Conservation (phyloP, 192 early-diverging fungal species). For the Linnemannia zychae region DNA sequence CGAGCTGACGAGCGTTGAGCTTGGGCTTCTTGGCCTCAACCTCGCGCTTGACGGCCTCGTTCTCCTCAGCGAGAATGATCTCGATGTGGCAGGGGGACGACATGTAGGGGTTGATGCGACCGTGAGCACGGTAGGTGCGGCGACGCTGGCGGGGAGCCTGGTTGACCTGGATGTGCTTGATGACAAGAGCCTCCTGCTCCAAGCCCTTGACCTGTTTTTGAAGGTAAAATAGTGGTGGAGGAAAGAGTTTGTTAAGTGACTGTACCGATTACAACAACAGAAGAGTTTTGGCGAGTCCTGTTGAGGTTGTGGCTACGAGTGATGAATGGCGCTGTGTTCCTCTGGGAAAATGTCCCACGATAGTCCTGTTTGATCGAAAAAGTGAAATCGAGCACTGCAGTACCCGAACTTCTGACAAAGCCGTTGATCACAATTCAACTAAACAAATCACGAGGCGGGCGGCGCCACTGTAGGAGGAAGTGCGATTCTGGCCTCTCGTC, state of each 20-base stretch:
- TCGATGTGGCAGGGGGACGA: slow-evolving; percentile 96
- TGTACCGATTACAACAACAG: not conserved
- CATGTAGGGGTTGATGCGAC: slow-evolving; percentile 89
- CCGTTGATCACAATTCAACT: too few species aligned
- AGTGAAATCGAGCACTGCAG: not conserved
- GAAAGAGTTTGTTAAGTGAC: not conserved
- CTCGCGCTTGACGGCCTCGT: slow-evolving; percentile 82
- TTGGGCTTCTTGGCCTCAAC: slow-evolving; percentile 71
- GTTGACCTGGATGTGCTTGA: slow-evolving; percentile 98
- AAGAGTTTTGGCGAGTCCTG: not conserved
- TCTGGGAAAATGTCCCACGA: not conserved
- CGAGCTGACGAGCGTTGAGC: slow-evolving; percentile 70
- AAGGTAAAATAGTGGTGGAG: not conserved
- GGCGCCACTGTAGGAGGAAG: too few species aligned
- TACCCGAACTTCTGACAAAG: too few species aligned
- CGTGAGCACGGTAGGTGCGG: slow-evolving; percentile 98
- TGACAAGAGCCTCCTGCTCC: slow-evolving; percentile 86
- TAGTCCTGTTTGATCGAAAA: not conserved
- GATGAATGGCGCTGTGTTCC: too few species aligned
- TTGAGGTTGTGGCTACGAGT: too few species aligned
- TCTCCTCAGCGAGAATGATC: slow-evolving; percentile 93
- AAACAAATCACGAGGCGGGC: too few species aligned
- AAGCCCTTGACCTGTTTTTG: slow-evolving; percentile 86
- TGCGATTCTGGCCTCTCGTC: too few species aligned
- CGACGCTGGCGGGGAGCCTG: slow-evolving; percentile 97